Percentiles rank a stretch among this genome's conserved stretches.
phyloP scores from a whole-genome alignment of 768 basidiomycete genomes.

The Jaapia argillacea region DNA sequence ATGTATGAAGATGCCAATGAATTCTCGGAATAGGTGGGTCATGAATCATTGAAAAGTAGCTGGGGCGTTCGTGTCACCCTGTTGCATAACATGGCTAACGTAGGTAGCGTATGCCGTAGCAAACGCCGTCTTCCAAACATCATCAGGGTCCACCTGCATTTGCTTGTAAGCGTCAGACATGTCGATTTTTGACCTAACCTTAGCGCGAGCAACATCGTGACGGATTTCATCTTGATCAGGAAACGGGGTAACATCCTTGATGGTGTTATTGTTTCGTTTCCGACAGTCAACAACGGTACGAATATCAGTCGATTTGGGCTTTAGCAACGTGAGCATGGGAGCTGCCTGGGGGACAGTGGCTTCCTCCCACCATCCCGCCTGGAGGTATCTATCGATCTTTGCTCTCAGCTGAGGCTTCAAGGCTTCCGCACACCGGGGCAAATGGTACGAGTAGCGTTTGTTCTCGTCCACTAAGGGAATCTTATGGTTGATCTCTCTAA shows the following conservation, averaged over 20 bases:
- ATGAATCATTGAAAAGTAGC: slow-evolving; percentile 36
- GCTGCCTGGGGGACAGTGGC: slow-evolving; percentile 15
- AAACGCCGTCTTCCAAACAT: slow-evolving; percentile 23
- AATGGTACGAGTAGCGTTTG: slow-evolving; percentile 23
- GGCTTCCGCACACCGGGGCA: slow-evolving; percentile 25
- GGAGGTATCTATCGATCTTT: slow-evolving; percentile 20
- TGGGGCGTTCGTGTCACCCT: slow-evolving; percentile 34
- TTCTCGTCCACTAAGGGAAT: slow-evolving; percentile 24
- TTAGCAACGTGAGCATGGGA: slow-evolving; percentile 24
- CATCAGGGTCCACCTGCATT: slow-evolving; percentile 18
- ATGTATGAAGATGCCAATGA: slow-evolving; percentile 27
- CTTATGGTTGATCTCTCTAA: slow-evolving; percentile 24
- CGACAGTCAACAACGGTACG: slow-evolving; percentile 24
- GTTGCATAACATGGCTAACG: slow-evolving; percentile 29
- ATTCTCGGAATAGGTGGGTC: slow-evolving; percentile 26
- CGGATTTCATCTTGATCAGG: slow-evolving; percentile 30
- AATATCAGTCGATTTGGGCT: slow-evolving; percentile 18
- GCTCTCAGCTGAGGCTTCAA: slow-evolving; percentile 14
- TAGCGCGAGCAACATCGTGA: slow-evolving; percentile 21
- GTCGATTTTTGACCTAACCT: slow-evolving; percentile 28
- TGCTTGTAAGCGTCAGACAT: slow-evolving; percentile 33
- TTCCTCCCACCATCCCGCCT: slow-evolving; percentile 21
- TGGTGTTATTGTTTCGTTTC: slow-evolving; percentile 30
- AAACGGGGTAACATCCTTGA: slow-evolving; percentile 27
- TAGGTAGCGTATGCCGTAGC: slow-evolving; percentile 27